Conservation (phyloP, 148 eudicot species). For the Rheum nobile region DNA sequence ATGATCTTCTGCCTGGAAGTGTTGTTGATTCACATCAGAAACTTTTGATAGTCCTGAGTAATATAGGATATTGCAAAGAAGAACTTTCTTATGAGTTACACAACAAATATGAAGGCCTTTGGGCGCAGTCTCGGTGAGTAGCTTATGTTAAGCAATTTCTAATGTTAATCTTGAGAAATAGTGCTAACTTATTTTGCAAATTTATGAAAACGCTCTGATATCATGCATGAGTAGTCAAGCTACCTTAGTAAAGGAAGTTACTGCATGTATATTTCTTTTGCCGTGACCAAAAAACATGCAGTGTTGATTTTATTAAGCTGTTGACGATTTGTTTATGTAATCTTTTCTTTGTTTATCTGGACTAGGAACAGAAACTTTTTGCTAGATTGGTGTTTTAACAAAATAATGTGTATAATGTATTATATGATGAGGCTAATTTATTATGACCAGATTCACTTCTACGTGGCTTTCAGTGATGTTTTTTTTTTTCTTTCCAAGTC, state of each 20-base stretch:
- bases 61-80: conserved; percentile 92
- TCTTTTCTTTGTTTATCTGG: background rate
- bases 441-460: background rate
- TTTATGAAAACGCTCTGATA: background rate
- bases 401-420: too few species aligned
- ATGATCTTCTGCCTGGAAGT: conserved; percentile 63
- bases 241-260: background rate
- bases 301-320: background rate
- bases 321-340: background rate
- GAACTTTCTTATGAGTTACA: conserved; percentile 76
- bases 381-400: background rate
- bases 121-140: conserved; percentile 58
- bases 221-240: background rate
- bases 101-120: conserved; percentile 62
- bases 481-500: background rate
- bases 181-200: background rate
- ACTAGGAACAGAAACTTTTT: background rate
- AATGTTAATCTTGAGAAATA: background rate
- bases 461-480: background rate
- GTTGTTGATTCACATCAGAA: conserved; percentile 60
- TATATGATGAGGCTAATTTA: background rate
- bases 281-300: background rate
- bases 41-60: conserved; percentile 90
- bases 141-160: background rate
- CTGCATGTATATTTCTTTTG: background rate